Conservation (phyloP, 1,284 basidiomycete genomes). For the Singerocomus inundabilis region DNA sequence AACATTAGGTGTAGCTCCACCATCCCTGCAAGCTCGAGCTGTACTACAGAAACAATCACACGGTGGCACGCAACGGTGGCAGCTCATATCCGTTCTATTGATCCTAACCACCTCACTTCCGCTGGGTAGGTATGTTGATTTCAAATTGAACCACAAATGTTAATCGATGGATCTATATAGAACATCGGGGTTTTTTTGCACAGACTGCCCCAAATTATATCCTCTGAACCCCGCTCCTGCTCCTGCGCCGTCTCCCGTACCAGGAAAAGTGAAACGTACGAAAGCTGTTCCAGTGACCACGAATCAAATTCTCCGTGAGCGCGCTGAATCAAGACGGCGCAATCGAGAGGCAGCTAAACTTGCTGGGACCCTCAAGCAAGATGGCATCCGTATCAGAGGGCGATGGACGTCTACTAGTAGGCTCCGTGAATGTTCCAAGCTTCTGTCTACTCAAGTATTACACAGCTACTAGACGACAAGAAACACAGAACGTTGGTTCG, state of each 20-base stretch:
- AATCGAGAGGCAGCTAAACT: constrained; percentile 30
- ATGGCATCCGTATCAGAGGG: constrained; percentile 55
- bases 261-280: constrained; percentile 36
- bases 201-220: constrained; percentile 57
- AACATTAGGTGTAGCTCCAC: constrained; percentile 53
- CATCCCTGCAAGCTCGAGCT: constrained; percentile 39
- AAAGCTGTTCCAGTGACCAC: constrained; percentile 41
- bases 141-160: not conserved
- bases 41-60: constrained; percentile 53
- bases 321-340: constrained; percentile 43
- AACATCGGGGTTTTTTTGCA: constrained; percentile 57
- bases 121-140: constrained; percentile 46
- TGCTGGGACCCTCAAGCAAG: constrained; percentile 29
- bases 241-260: constrained; percentile 37
- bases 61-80: constrained; percentile 53
- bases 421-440: constrained; percentile 1
- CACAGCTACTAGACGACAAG: constrained; percentile 48
- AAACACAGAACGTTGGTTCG: constrained; percentile 39
- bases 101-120: constrained; percentile 64
- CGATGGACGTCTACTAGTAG: constrained; percentile 58
- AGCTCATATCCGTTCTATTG: constrained; percentile 43
- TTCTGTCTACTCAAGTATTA: not conserved
- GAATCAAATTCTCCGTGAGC: constrained; percentile 44
- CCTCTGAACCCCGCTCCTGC: constrained; percentile 33
- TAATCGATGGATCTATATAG: constrained; percentile 35